Percentiles rank a stretch among this genome's conserved stretches.
phyloP scores from a whole-genome alignment of 1,139 yeast species.

The Yamadazyma friedrichii region DNA sequence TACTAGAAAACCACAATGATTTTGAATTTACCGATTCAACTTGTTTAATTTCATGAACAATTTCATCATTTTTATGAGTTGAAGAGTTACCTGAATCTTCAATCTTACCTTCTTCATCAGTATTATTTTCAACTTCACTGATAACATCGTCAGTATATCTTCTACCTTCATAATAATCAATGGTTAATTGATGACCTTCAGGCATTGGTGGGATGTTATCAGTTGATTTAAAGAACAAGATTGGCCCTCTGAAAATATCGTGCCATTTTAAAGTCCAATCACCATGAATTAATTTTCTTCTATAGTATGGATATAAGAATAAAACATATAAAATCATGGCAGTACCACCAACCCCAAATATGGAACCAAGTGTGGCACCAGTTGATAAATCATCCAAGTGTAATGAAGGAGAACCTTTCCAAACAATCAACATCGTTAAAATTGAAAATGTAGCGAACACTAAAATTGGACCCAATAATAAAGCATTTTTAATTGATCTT shows the following conservation, averaged over 20 bases:
- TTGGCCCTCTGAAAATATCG: slow-evolving; percentile 58
- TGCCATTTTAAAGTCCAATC: slow-evolving; percentile 70
- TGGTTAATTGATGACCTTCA: slow-evolving; percentile 50
- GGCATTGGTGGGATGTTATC: slow-evolving; percentile 70
- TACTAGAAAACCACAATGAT: slow-evolving; percentile 10
- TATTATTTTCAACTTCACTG: slow-evolving; percentile 11
- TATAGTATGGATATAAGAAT: slow-evolving; percentile 62
- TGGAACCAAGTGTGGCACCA: slow-evolving; percentile 53
- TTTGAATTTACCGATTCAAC: slow-evolving; percentile 8
- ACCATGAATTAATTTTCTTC: slow-evolving; percentile 56
- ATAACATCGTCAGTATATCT: slow-evolving; percentile 31
- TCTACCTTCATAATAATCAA: slow-evolving; percentile 68
- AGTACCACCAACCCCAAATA: slow-evolving; percentile 63
- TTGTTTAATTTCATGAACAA: slow-evolving; percentile 6
- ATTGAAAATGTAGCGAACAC: slow-evolving; percentile 62
- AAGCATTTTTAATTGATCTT: slow-evolving; percentile 51
- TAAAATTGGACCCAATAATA: slow-evolving; percentile 57
- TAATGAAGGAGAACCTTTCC: slow-evolving; percentile 75
- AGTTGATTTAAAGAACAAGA: slow-evolving; percentile 51
- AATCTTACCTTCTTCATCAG: slow-evolving; percentile 16
- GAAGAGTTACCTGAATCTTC: slow-evolving; percentile 15
- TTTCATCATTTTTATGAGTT: slow-evolving; percentile 12
- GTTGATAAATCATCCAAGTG: slow-evolving; percentile 50
- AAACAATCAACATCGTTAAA: slow-evolving; percentile 58
- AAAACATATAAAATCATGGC: slow-evolving; percentile 51